phyloP scores from a whole-genome alignment of 495 filamentous ascomycete species.

The Trichoderma orchidacearum region DNA sequence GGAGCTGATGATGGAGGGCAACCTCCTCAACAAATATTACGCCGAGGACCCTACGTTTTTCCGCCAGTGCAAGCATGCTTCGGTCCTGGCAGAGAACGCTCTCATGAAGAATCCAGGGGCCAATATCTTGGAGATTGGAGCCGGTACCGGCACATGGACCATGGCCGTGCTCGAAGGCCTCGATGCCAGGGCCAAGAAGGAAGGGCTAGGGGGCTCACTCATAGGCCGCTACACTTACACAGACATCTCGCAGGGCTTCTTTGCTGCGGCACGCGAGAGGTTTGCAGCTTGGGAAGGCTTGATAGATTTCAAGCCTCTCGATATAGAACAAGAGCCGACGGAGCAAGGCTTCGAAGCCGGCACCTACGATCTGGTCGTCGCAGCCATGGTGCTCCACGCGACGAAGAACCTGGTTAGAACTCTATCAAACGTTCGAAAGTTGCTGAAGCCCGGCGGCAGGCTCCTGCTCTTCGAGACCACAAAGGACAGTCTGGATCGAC shows the following conservation, averaged over 20 bases:
- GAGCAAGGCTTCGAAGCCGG: slow-evolving; percentile 32
- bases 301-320: slow-evolving; percentile 29
- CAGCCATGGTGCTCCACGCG: slow-evolving; percentile 33
- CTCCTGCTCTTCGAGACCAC: slow-evolving; percentile 25
- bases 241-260: slow-evolving; percentile 38
- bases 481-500: slow-evolving; percentile 11
- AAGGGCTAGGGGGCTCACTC: no score
- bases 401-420: slow-evolving; percentile 21
- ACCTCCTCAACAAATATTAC: slow-evolving; percentile 19
- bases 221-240: slow-evolving; percentile 35
- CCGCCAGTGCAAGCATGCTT: neutral
- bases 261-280: slow-evolving; percentile 29
- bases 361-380: slow-evolving; percentile 39
- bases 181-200: no score
- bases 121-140: slow-evolving; percentile 8
- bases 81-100: neutral
- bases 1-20: slow-evolving; percentile 17
- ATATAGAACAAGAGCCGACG: slow-evolving; percentile 33
- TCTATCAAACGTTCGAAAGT: slow-evolving; percentile 14
- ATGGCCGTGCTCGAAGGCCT: neutral
- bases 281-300: slow-evolving; percentile 19
- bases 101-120: slow-evolving; percentile 1
- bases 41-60: slow-evolving; percentile 6
- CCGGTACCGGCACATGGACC: slow-evolving; percentile 5
- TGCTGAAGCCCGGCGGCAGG: slow-evolving; percentile 25